These are phyloP conservation scores for Ophiostoma populinum DNA, from an alignment of 2,329 filamentous ascomycete genomes.

Conservation along the genomic window DNA sequence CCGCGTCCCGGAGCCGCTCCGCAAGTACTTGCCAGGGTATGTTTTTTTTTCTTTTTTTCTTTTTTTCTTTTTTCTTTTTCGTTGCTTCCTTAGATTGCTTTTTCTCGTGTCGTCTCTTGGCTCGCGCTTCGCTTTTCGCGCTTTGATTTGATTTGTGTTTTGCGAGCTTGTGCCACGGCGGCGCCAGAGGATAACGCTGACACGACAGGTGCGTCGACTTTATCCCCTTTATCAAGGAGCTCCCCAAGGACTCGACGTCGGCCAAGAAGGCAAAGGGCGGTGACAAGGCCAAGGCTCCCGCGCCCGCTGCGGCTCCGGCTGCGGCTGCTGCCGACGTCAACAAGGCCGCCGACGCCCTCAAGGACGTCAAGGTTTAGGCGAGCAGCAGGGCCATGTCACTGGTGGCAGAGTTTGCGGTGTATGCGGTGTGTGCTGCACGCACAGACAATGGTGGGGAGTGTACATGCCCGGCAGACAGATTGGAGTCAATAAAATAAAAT, in stretches of 20 bases:
- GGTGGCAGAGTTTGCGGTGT: no score
- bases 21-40: slow-evolving; percentile 71
- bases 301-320: slow-evolving; percentile 7
- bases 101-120: neutral
- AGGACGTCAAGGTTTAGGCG: slow-evolving; percentile 15
- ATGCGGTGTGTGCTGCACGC: no score
- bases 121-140: no score
- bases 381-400: no score
- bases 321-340: slow-evolving; percentile 11
- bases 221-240: slow-evolving; percentile 72
- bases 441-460: no score
- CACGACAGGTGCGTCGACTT: slow-evolving; percentile 51
- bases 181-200: no score
- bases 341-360: slow-evolving; percentile 15
- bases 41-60: slow-evolving; percentile 1
- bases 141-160: neutral
- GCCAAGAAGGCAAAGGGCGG: slow-evolving; percentile 13
- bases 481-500: neutral
- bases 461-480: no score
- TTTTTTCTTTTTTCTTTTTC: neutral
- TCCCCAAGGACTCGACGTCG: slow-evolving; percentile 46
- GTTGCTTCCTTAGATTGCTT: no score
- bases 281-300: slow-evolving; percentile 13
- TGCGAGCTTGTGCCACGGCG: no score
- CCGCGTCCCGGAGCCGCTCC: slow-evolving; percentile 62